Evolutionary conservation across 495 filamentous ascomycete species (phyloP).

Genomic region (Penicillium malachiteum): DNA sequence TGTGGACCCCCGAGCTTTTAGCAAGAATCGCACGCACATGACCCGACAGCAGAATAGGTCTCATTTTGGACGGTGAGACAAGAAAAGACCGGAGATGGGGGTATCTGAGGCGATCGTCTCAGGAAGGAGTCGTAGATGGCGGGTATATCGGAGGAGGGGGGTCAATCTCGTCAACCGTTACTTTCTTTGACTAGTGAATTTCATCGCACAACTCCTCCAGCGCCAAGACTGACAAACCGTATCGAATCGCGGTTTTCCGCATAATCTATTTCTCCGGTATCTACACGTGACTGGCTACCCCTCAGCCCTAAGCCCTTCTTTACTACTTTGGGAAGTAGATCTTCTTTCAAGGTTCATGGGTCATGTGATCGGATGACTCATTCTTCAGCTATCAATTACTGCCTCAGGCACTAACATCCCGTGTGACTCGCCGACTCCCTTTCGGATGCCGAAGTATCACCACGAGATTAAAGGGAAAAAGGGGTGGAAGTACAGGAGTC

Average conservation of each 20-base stretch:
- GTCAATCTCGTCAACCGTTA: constrained; percentile 39
- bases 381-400: neutral
- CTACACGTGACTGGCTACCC: constrained; percentile 30
- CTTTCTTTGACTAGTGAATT: constrained; percentile 45
- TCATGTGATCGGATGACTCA: constrained; percentile 3
- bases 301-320: constrained; percentile 29
- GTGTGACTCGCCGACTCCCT: neutral
- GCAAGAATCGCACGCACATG: constrained; percentile 59
- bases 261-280: constrained; percentile 28
- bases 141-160: constrained; percentile 41
- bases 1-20: constrained; percentile 21
- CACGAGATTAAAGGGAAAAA: neutral
- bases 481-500: neutral
- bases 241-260: constrained; percentile 30
- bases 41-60: constrained; percentile 91
- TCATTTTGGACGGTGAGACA: constrained; percentile 57
- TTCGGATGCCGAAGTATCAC: constrained; percentile 6
- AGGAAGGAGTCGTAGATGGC: constrained; percentile 34
- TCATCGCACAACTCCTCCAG: constrained; percentile 46
- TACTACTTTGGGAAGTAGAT: neutral
- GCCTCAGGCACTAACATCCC: constrained; percentile 10
- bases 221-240: constrained; percentile 37
- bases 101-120: constrained; percentile 20
- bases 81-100: constrained; percentile 10
- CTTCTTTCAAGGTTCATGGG: neutral